phyloP scores from a whole-genome alignment of 2,329 filamentous ascomycete species.

The Talaromyces sp. region DNA sequence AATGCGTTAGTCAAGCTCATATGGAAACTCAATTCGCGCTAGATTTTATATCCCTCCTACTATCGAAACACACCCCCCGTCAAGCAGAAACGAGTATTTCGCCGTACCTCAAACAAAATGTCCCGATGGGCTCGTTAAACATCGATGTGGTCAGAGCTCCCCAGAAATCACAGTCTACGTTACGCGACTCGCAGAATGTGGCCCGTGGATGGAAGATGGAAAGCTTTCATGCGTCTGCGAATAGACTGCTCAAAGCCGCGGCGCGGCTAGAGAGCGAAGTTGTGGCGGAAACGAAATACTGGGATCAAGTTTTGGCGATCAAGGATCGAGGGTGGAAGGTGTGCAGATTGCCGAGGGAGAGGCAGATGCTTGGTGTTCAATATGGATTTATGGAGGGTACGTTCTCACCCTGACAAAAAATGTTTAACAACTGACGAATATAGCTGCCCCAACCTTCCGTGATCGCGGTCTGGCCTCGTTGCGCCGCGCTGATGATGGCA shows the following conservation, averaged over 20 bases:
- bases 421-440: not conserved
- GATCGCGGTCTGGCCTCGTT: conserved; percentile 78
- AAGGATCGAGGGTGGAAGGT: conserved; percentile 84
- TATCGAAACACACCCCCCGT: conserved; percentile 75
- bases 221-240: conserved; percentile 69
- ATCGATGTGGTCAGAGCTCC: conserved; percentile 63
- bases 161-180: conserved; percentile 54
- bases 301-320: conserved; percentile 78
- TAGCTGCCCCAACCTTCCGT: conserved; percentile 56
- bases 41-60: conserved; percentile 77
- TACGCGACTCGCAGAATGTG: conserved; percentile 52
- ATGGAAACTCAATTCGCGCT: conserved; percentile 61
- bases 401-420: no score
- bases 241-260: conserved; percentile 69
- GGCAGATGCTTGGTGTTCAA: conserved; percentile 73
- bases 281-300: conserved; percentile 77
- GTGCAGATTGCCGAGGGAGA: conserved; percentile 70
- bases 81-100: conserved; percentile 70
- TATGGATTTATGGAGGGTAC: conserved; percentile 78
- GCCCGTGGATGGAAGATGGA: conserved; percentile 73
- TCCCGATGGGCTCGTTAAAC: conserved; percentile 72
- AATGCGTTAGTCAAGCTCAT: conserved; percentile 39
- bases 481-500: conserved; percentile 69
- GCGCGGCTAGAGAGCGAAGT: conserved; percentile 73
- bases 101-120: conserved; percentile 63